Conservation (phyloP, 108 stramenopile species). For the Mayamaea pseudoterrestris region DNA sequence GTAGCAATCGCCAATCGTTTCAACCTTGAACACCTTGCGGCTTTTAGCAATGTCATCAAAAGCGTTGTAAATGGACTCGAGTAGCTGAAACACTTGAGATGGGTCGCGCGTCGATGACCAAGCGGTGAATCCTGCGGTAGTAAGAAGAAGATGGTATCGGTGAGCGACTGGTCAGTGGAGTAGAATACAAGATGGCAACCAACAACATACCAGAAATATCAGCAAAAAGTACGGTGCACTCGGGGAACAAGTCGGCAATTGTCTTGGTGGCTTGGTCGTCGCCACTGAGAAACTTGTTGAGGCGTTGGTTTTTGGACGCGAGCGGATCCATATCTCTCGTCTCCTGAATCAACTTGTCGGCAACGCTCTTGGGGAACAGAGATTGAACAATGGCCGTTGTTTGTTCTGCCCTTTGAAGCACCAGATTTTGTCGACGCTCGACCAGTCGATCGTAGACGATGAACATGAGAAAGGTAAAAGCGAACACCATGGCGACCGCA, state of each 20-base stretch:
- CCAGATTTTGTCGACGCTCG: constrained; percentile 25
- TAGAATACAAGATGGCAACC: background rate
- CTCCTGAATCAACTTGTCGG: constrained; percentile 17
- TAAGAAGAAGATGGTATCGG: too few species aligned
- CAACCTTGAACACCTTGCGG: constrained; percentile 32
- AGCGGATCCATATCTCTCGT: background rate
- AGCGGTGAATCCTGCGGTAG: constrained; percentile 22
- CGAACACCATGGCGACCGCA: constrained; percentile 12
- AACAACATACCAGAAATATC: constrained; percentile 3
- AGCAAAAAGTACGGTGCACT: constrained; percentile 10
- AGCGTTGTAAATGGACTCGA: constrained; percentile 32
- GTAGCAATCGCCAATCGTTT: constrained; percentile 38
- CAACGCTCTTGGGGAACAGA: constrained; percentile 29
- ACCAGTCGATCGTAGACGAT: constrained; percentile 33
- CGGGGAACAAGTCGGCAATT: constrained; percentile 6
- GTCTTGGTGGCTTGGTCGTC: background rate
- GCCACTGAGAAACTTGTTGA: background rate
- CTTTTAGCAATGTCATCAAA: constrained; percentile 29
- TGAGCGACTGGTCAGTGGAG: too few species aligned
- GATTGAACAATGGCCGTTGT: constrained; percentile 22
- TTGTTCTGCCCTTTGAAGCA: constrained; percentile 11
- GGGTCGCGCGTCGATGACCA: constrained; percentile 27
- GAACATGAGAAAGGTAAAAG: constrained; percentile 21
- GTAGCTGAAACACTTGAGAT: constrained; percentile 30
- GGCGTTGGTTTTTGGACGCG: background rate